Conservation (phyloP, 305 asterid genomes). For the Fraxinus latifolia region DNA sequence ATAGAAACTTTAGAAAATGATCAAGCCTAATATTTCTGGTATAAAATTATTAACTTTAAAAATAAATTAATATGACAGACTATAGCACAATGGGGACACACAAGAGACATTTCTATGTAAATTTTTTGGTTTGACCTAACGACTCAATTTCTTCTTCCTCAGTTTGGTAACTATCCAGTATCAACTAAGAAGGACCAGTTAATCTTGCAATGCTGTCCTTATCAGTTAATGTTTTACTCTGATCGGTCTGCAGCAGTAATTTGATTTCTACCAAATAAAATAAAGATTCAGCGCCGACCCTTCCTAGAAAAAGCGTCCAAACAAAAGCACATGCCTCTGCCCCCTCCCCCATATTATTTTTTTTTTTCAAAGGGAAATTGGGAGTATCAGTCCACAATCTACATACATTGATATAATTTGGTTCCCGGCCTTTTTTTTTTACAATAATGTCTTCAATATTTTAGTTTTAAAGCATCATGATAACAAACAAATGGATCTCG, state of each 20-base stretch:
- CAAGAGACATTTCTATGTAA: background rate
- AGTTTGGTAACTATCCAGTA: slow-evolving; percentile 26
- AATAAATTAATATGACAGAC: background rate
- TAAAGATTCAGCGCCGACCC: slow-evolving; percentile 33
- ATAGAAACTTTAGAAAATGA: background rate
- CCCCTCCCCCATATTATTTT: background rate
- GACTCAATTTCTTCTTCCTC: slow-evolving; percentile 12
- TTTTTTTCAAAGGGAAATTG: background rate
- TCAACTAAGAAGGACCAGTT: slow-evolving; percentile 9
- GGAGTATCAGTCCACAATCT: background rate
- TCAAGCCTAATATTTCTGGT: background rate
- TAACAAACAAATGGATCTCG: background rate
- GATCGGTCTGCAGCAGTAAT: background rate
- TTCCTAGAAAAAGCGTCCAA: slow-evolving; percentile 46
- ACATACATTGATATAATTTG: background rate
- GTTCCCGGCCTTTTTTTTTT: background rate
- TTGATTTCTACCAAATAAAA: slow-evolving; percentile 3
- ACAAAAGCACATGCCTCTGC: slow-evolving; percentile 63
- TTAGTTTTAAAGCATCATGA: background rate
- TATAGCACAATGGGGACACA: background rate
- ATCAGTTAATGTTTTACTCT: background rate
- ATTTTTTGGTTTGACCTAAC: slow-evolving; percentile 23
- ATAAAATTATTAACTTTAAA: background rate
- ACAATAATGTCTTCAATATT: background rate
- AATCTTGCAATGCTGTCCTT: slow-evolving; percentile 13